These are phyloP conservation scores for Protostelium mycophagum DNA, from an alignment of 78 protist genomes.

Conservation along the genomic window DNA sequence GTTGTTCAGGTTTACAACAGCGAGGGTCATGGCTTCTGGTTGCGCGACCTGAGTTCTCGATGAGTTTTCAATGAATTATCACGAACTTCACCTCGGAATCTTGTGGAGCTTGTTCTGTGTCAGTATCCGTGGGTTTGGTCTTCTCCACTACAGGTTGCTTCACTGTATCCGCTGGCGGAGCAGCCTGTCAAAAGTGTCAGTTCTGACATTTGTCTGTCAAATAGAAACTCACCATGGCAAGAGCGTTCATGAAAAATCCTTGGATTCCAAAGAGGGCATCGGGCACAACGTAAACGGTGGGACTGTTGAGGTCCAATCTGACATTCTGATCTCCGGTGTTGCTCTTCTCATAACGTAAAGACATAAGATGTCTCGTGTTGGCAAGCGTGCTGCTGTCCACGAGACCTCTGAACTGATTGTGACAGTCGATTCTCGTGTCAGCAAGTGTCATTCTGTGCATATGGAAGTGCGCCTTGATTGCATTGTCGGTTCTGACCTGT, in stretches of 20 bases:
- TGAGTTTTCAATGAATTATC: too few relatives aligned
- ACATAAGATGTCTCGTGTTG: not conserved
- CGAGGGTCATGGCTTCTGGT: not conserved
- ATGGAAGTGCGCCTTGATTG: not conserved
- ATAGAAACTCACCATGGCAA: not conserved
- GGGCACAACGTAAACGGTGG: not conserved
- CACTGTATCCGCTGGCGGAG: too few relatives aligned
- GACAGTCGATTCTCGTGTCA: not conserved
- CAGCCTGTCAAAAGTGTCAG: too few relatives aligned
- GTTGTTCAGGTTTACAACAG: not conserved
- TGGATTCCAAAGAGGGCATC: not conserved
- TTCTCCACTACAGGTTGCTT: too few relatives aligned
- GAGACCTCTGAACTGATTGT: not conserved
- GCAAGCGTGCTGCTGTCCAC: not conserved
- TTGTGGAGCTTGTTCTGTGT: too few relatives aligned
- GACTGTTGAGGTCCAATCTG: not conserved
- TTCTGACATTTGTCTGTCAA: too few relatives aligned
- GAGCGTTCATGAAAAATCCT: not conserved
- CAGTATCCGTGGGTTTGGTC: too few relatives aligned
- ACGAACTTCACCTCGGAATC: too few relatives aligned
- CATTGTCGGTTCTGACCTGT: not conserved
- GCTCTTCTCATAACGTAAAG: not conserved
- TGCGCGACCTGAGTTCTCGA: not conserved
- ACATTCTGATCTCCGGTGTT: not conserved
- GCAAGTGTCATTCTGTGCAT: not conserved